These are phyloP conservation scores for Vitis hybrid DNA, from an alignment of 177 flowering plant species.

Conservation along the genomic window DNA sequence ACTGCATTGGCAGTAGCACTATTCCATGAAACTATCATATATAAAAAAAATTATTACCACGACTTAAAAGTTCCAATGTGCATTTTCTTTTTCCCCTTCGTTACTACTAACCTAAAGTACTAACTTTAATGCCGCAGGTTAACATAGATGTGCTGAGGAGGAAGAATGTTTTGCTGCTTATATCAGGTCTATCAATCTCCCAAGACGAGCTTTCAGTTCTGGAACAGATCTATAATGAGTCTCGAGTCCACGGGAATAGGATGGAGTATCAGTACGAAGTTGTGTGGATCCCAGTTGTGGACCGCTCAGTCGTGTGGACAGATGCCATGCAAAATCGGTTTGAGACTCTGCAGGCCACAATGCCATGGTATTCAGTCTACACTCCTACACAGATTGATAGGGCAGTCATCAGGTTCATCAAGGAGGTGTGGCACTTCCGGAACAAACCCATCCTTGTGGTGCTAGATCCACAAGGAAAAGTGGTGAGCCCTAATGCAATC, in stretches of 20 bases:
- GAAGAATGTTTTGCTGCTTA: constrained; percentile 43
- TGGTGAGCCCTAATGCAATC: constrained; percentile 45
- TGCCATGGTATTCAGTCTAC: constrained; percentile 69
- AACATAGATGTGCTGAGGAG: constrained; percentile 36
- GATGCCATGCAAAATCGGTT: constrained; percentile 26
- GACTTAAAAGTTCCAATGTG: background rate
- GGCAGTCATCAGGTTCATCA: constrained; percentile 38
- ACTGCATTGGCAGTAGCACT: too few relatives aligned
- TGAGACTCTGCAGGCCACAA: constrained; percentile 23
- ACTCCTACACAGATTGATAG: constrained; percentile 40
- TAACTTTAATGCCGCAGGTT: constrained; percentile 21
- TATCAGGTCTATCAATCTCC: constrained; percentile 40
- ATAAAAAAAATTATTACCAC: too few relatives aligned
- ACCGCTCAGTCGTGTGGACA: constrained; percentile 14
- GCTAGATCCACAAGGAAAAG: constrained; percentile 44
- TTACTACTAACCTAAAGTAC: too few relatives aligned
- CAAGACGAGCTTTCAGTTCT: constrained; percentile 33
- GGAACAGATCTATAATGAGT: constrained; percentile 35
- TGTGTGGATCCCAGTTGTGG: constrained; percentile 48
- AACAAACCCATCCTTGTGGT: constrained; percentile 56
- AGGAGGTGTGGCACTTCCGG: constrained; percentile 43
- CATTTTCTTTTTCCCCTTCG: too few relatives aligned
- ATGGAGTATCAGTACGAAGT: constrained; percentile 32
- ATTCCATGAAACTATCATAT: too few relatives aligned
- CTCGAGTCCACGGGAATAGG: constrained; percentile 13